Evolutionary conservation across 2,329 filamentous ascomycete species (phyloP).

Genomic region (Acarospora socialis): DNA sequence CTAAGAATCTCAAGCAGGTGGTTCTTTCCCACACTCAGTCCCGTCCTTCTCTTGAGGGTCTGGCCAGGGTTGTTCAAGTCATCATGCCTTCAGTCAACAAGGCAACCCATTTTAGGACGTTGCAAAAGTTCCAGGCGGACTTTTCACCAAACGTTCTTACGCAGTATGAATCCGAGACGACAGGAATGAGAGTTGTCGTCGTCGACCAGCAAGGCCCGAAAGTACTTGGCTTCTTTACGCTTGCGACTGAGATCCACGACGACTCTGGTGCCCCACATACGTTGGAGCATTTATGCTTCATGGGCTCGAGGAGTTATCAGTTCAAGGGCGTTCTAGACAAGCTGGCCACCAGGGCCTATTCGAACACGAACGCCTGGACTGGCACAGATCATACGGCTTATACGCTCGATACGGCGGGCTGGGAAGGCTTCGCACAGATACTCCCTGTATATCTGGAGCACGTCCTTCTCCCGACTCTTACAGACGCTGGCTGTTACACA

Average conservation of each 20-base stretch:
- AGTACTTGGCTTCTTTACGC: conserved; percentile 81
- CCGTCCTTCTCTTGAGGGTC: too few species aligned
- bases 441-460: conserved; percentile 92
- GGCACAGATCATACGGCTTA: conserved; percentile 94
- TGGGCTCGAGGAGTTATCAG: conserved; percentile 83
- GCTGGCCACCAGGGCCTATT: conserved; percentile 84
- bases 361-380: conserved; percentile 92
- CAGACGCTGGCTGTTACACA: conserved; percentile 82
- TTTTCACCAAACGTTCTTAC: conserved; percentile 81
- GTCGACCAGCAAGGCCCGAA: conserved; percentile 92
- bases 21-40: too few species aligned
- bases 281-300: conserved; percentile 69
- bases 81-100: conserved; percentile 5
- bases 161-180: conserved; percentile 89
- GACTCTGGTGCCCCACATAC: conserved; percentile 87
- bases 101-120: conserved; percentile 56
- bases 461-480: conserved; percentile 77
- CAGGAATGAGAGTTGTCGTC: conserved; percentile 86
- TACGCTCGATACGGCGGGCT: conserved; percentile 85
- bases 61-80: too few species aligned
- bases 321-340: conserved; percentile 95
- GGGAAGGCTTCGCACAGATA: conserved; percentile 92
- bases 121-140: conserved; percentile 76
- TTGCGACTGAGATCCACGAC: conserved; percentile 95
- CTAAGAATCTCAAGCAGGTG: too few species aligned